A percentile compares a stretch with the other conserved stretches of the same genome.
Conservation (phyloP, 2,329 filamentous ascomycete genomes). For the Hymenoscyphus salicellus region DNA sequence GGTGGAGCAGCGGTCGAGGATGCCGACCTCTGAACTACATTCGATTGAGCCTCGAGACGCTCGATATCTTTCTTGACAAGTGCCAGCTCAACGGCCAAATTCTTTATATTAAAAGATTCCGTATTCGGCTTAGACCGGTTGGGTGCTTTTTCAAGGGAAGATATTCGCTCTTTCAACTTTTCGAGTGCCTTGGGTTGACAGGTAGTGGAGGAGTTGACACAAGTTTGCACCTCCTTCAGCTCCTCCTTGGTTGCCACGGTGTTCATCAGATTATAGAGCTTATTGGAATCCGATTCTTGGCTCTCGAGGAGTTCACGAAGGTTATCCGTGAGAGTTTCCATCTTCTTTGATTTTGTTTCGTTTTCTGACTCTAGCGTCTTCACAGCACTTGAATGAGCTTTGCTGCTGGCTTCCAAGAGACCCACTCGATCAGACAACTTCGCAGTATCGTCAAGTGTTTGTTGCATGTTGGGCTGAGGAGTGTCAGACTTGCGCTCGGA, state of each 20-base stretch:
- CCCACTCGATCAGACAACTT: not conserved
- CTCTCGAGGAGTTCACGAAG: not conserved
- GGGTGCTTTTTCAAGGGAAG: not conserved
- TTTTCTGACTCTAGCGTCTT: too few relatives aligned
- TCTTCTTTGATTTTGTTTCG: not conserved
- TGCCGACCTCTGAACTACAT: not conserved
- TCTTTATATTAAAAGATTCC: not conserved
- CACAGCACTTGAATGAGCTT: not conserved
- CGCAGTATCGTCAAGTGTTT: not conserved
- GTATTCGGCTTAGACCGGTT: not conserved
- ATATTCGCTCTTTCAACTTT: not conserved
- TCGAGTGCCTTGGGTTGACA: not conserved
- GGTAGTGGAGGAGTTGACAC: not conserved
- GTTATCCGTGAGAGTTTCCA: not conserved
- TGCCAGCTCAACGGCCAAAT: not conserved
- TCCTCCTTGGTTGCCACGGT: not conserved
- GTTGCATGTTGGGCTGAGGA: not conserved
- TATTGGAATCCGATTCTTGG: not conserved
- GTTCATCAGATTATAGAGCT: not conserved
- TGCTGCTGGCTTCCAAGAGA: not conserved
- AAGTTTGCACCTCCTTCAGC: not conserved
- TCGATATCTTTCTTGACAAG: not conserved
- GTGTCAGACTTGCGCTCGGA: not conserved
- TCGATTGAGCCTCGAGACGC: not conserved
- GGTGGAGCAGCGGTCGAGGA: not conserved